phyloP scores from a whole-genome alignment of 768 basidiomycete species.

The Austroboletus eburneus region DNA sequence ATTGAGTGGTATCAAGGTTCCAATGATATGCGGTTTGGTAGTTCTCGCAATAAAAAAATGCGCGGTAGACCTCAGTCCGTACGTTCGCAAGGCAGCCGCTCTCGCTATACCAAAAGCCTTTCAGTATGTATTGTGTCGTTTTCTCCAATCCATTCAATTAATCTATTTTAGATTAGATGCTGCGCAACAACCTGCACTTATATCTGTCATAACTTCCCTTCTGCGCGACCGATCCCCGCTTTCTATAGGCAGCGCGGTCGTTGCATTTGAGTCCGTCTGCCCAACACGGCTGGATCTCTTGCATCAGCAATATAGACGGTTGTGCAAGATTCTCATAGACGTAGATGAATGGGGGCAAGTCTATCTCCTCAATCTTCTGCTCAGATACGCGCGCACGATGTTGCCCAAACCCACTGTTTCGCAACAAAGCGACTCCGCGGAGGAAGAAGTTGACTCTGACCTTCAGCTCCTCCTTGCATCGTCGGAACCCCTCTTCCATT shows the following conservation, averaged over 20 bases:
- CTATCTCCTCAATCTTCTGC: slow-evolving; percentile 68
- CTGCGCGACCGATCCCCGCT: slow-evolving; percentile 79
- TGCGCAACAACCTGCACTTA: slow-evolving; percentile 65
- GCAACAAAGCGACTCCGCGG: slow-evolving; percentile 26
- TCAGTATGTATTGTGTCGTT: slow-evolving; percentile 46
- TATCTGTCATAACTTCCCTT: slow-evolving; percentile 60
- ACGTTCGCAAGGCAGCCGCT: slow-evolving; percentile 91
- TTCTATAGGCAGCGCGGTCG: slow-evolving; percentile 79
- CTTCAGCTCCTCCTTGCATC: slow-evolving; percentile 68
- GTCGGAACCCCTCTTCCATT: slow-evolving; percentile 76
- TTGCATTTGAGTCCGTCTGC: slow-evolving; percentile 85
- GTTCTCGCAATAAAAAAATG: slow-evolving; percentile 90
- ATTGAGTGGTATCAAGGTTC: slow-evolving; percentile 85
- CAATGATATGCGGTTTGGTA: slow-evolving; percentile 82
- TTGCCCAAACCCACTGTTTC: slow-evolving; percentile 54
- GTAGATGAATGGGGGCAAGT: slow-evolving; percentile 98
- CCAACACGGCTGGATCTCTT: slow-evolving; percentile 83
- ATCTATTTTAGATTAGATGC: slow-evolving; percentile 58
- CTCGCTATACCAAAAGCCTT: slow-evolving; percentile 85
- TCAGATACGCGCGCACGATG: slow-evolving; percentile 83
- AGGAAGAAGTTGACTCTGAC: slow-evolving; percentile 75
- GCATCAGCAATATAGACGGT: slow-evolving; percentile 81
- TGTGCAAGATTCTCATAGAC: slow-evolving; percentile 82
- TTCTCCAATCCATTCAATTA: slow-evolving; percentile 1
- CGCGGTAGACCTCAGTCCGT: slow-evolving; percentile 87